These are phyloP conservation scores for Chlorencoelia australis DNA, from an alignment of 2,329 filamentous ascomycete genomes.

Conservation along the genomic window DNA sequence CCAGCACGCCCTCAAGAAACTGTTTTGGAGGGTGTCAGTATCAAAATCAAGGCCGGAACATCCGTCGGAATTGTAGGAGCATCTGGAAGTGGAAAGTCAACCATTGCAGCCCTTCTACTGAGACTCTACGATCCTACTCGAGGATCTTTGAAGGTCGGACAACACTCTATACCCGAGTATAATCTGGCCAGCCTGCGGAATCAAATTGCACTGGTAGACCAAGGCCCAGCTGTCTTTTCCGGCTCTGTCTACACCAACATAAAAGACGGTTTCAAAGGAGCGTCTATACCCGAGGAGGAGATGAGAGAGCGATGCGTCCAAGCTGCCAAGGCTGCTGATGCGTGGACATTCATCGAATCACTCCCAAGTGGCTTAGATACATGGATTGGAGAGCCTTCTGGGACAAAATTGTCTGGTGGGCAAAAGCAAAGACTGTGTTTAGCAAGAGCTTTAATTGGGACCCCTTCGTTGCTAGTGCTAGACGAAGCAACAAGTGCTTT, in stretches of 20 bases:
- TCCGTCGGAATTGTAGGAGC: conserved; percentile 35
- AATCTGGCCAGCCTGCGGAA: conserved; percentile 16
- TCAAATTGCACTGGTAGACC: conserved; percentile 18
- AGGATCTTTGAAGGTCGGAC: conserved; percentile 31
- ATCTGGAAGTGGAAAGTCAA: conserved; percentile 34
- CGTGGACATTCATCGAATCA: conserved; percentile 41
- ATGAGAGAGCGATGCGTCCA: conserved; percentile 13
- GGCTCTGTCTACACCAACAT: conserved; percentile 40
- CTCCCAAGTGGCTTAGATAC: conserved; percentile 41
- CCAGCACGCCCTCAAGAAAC: conserved; percentile 22
- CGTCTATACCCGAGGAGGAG: conserved; percentile 9
- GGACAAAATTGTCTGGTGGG: conserved; percentile 44
- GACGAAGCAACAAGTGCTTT: conserved; percentile 53
- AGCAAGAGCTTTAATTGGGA: conserved; percentile 45
- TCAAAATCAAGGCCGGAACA: conserved; percentile 26
- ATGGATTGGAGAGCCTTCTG: conserved; percentile 39
- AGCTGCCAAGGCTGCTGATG: conserved; percentile 49
- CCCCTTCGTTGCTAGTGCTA: conserved; percentile 47
- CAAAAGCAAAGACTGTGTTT: conserved; percentile 51
- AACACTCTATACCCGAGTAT: conserved; percentile 13
- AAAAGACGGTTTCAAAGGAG: conserved; percentile 32
- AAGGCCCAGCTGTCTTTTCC: conserved; percentile 20
- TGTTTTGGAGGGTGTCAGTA: conserved; percentile 25
- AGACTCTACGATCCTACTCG: conserved; percentile 37
- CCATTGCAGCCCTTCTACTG: conserved; percentile 32